phyloP scores from a whole-genome alignment of 208 protist genomes.

The Tetramitus jugosus region DNA sequence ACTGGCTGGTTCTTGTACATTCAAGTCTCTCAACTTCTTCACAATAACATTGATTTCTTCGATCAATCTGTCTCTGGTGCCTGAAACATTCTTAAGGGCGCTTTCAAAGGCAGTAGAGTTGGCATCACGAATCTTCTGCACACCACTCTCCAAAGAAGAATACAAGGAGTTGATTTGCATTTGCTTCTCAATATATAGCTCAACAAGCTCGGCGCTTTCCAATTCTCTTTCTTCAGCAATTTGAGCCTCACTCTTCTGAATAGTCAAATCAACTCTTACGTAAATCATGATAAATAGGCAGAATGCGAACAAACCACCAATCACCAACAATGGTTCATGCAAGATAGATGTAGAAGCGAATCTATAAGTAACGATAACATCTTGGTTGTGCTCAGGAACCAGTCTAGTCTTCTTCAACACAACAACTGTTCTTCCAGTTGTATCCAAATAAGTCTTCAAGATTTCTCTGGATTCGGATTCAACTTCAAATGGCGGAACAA shows the following conservation, averaged over 20 bases:
- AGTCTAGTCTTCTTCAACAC: neutral
- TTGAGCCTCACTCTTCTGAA: neutral
- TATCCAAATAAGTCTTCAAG: conserved; percentile 14
- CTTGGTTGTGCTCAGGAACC: neutral
- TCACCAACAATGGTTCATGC: conserved; percentile 10
- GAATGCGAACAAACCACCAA: neutral
- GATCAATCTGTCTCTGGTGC: too few relatives aligned
- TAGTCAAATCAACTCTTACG: neutral
- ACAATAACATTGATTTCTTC: too few relatives aligned
- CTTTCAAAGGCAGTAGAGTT: too few relatives aligned
- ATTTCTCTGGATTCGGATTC: neutral
- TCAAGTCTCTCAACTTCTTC: too few relatives aligned
- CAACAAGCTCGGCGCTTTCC: neutral
- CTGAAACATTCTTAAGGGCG: too few relatives aligned
- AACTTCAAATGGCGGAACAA: neutral
- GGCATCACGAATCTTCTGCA: too few relatives aligned
- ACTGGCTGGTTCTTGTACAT: too few relatives aligned
- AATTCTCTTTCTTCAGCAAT: neutral
- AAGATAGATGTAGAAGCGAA: neutral
- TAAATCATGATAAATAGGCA: conserved; percentile 5
- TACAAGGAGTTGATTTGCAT: too few relatives aligned
- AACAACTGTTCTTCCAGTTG: neutral
- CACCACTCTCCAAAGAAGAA: too few relatives aligned
- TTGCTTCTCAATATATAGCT: neutral
- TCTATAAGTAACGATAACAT: neutral